Evolutionary conservation across 805 yeast species (phyloP), one percentile per base, ranked within the genome.

Genomic region (Pachysolen tannophilus): DNA sequence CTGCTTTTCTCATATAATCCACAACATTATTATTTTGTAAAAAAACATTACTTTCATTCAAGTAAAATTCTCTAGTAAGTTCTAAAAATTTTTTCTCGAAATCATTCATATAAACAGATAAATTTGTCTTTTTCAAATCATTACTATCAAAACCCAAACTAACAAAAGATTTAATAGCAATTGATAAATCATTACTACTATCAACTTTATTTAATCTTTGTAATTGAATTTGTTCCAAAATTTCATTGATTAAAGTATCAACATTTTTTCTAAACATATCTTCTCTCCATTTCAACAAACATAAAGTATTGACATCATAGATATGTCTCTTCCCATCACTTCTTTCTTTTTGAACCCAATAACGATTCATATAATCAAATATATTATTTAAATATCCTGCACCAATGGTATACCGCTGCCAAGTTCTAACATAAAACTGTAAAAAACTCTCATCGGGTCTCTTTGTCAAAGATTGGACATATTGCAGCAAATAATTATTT

Each of bases 311-410:
- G 16, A 94, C 94, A 57, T 92, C 98, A 56, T 78, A 86, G 30
- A 92, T 78, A 50, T 85, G 87, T 43, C 87, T 72, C 49, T 85
- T 75, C 13, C 97, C 97, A 54, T 90, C 97, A 28, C 86, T 82
- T 51, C 97, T 72, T 58, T 90, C 97, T 52, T 94, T 88, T 47
- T 82, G 83, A 29, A 94, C 96, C 98, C 98, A 92, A 60, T 90
- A 92, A 42, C 97, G 73, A 58, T 92, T 92, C 73, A 92, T 78
- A 58, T 92, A 92, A 55, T 90, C 96, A 50, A 92, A 84, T 5
- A 94, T 88, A 54, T 94, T 92, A 56, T 86, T 87, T 55, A 92
- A 61, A 57, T 85, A 83, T 11, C 87, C 82, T 2, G 97, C 94
- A 19, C 97, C 97, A 35, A 85, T 77, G 16, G 94, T 76, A 55